Base-by-base conservation (phyloP, 257 asterid species). In the Nicotiana benthamiana region DNA sequence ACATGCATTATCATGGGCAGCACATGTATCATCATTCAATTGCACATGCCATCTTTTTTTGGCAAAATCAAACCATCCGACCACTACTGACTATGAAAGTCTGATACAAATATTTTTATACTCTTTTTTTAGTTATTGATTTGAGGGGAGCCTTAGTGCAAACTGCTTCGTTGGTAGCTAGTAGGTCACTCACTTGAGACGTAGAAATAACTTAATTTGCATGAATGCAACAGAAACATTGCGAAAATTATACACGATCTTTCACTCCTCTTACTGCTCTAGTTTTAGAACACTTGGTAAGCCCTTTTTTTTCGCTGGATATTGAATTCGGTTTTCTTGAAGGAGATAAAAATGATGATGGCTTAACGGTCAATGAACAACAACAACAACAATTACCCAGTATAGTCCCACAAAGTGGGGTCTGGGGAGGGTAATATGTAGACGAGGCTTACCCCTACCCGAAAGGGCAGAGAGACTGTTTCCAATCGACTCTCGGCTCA, bases 11-110 rank as follows among this genome's bases (percentile, higher is more conserved):
- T 83, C 28, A 68, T 67, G 59, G 26, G 40, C n/a, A 65, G 65
- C 80, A 78, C 80, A 70, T 83, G 85, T n/a, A 26, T 78, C 17
- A 46, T 46, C 57, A 66, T 82, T 60, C 75, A 22, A 20, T 43
- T 16, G 82, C 85, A 82, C 85, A 82, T 82, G 85, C 60, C 13
- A 17, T 40, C 72, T 24, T 13, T 48, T 11, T 13, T 18, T 46
- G 4, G 22, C 30, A 20, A 18, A 72, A 72, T 43, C 59, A 40
- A 72, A 72, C 59, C 7, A 24, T 22, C 78, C 78, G 78, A 43
- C 78, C 30, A 72, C 34, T 24, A 61, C 67, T 61, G n/a, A 61
- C 34, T 4, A 24, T 59, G 9, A 13, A 9, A 59, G 28, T 26
- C 65, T 22, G 28, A 59, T 18, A 6, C n/a, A 8, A 7, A 59